Base-by-base conservation (phyloP, 2,329 filamentous ascomycete species). In the Pseudogymnoascus sp. region DNA sequence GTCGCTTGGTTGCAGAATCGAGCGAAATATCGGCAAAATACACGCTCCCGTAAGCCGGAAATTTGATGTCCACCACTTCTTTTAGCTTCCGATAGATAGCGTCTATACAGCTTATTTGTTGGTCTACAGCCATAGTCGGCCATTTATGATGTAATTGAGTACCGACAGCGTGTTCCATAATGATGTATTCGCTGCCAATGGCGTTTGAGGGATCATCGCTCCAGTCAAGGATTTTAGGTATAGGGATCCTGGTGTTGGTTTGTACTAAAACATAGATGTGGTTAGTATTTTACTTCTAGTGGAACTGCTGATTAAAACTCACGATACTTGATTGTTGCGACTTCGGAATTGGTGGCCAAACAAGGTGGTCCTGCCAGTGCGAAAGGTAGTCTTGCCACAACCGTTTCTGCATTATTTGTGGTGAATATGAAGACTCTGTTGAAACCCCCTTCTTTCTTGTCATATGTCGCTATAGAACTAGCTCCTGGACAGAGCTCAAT, bases 251-350 rank as follows among this genome's bases (percentile, higher is more conserved):
- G 7, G 75, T 78, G 29, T 74, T 69, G 0, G 45, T 29, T 45
- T 60, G 60, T 39, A 67, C 65, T 67, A 35, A 48, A 27, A 52
- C 10, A 12, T 12, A 0, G 6, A 18, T 27, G 8, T 52, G 27
- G n/a, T 55, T 18, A 29, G 31, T 18, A 33, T 58, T 55, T 25
- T 29, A 18, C 8, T 35, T 62, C n/a, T 42, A 55, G 31, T 39
- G 8, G 13, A 13, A 18, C 29, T 25, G 31, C 21, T 15, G 0
- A 36, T 8, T 52, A n/a, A 35, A 37, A 64, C 72, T 67, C 69
- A 78, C 75, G 48, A 64, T 75, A 79, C 55, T 67, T 67, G 55
- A 79, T 75, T 1, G 76, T 79, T 29, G 78, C 77, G 65, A 79
- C 75, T 67, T 79, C 75, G 25, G 77, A 78, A 61, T 68, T 70